Base-by-base conservation (phyloP, 495 filamentous ascomycete genomes). In the Penicillium turbatum region DNA sequence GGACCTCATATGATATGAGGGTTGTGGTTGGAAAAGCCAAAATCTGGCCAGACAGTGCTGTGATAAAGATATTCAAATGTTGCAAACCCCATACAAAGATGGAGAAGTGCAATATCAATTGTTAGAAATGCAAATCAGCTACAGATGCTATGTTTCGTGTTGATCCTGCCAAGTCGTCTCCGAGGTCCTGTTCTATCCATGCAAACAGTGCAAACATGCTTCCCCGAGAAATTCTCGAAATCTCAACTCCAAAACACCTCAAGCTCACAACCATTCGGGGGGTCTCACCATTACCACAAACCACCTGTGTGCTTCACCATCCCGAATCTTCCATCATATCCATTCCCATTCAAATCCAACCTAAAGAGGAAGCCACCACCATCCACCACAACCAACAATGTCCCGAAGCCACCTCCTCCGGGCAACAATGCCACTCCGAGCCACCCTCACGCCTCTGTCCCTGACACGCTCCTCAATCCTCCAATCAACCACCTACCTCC, bases 161-260 rank as follows among this genome's bases (percentile, higher is more conserved):
- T 24, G 21, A 31, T 31, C 30, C 30, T 4, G 15, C 24, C 21
- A 16, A 27, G 21, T 36, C 3, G 12, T 35, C 11, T n/a, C 35
- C n/a, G 3, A 3, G 35, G 5, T 13, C 2, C n/a, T 16, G 5
- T 31, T 7, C 1, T 1, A 17, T 68, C 64, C 71, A 74, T 68
- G 66, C 71, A 74, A 74, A 74, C 68, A 57, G 45, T 72, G 67
- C 68, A 74, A 72, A 72, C 68, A 56, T 39, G 24, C 51, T 51
- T 48, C 51, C 34, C 60, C 48, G 56, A 72, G 64, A 71, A 72
- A 69, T 70, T 74, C 68, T 64, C 55, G 65, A 59, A 57, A 49
- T 53, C 55, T 51, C 39, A 43, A 51, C 49, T 31, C 30, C 49
- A 32, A n/a, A 64, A 59, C 62, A 60, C 57, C 65, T 48, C 56